These are phyloP conservation scores for Cinnamomum chago DNA, from an alignment of 164 flowering plant genomes.

Conservation along the genomic window DNA sequence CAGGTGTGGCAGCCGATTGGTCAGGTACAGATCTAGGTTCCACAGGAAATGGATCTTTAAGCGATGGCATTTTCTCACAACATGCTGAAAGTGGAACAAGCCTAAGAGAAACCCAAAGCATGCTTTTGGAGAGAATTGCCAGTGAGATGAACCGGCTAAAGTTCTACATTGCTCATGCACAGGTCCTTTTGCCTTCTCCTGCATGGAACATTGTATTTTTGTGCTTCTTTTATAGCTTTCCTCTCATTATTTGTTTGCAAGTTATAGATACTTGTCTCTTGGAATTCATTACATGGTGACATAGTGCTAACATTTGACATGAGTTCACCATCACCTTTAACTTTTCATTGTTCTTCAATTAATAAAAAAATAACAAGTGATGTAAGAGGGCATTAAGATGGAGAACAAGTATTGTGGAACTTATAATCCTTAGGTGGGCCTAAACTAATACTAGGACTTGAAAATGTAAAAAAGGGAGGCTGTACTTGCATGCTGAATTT, in stretches of 20 bases:
- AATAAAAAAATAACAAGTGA: too few species aligned
- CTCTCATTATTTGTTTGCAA: not conserved
- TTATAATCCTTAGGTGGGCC: not conserved
- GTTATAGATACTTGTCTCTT: not conserved
- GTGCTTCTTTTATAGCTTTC: not conserved
- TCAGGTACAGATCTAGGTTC: conserved; percentile 51
- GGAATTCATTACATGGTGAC: not conserved
- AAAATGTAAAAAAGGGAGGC: not conserved
- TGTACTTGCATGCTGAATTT: not conserved
- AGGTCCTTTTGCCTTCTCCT: conserved; percentile 53
- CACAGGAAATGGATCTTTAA: conserved; percentile 34
- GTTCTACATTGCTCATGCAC: conserved; percentile 83
- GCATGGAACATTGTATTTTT: not conserved
- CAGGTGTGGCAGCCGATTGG: conserved; percentile 47
- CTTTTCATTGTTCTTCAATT: not conserved
- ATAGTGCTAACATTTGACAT: not conserved
- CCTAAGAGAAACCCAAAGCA: conserved; percentile 92
- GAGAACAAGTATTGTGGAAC: not conserved
- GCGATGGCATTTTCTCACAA: conserved; percentile 46
- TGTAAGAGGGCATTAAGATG: not conserved
- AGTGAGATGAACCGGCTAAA: conserved; percentile 98
- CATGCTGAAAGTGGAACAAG: conserved; percentile 64
- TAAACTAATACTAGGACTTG: not conserved
- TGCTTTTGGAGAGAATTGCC: conserved; percentile 93
- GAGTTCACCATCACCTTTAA: not conserved